Evolutionary conservation across 2,329 filamentous ascomycete species (phyloP), one percentile per base, ranked within the genome.

Genomic region (Claviceps pazoutovae): DNA sequence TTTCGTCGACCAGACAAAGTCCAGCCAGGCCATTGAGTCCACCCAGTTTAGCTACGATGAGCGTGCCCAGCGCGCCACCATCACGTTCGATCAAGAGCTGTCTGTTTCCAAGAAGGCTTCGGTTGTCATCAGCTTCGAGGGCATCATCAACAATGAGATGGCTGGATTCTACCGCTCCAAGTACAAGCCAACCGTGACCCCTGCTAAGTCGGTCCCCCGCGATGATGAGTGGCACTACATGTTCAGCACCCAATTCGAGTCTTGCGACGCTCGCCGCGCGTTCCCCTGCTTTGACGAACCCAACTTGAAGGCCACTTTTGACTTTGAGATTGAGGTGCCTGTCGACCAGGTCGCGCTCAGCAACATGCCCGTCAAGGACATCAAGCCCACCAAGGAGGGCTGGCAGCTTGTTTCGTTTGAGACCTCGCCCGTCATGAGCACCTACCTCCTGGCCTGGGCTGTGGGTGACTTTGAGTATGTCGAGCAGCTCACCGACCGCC

Each of bases 271-370:
- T 55, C 84, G 93, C 57, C 79, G 90, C 58, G 91, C 93, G 8
- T 96, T 98, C 71, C 93, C 93, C 47, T 98, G 93, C 72, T 97
- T 97, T 63, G 93, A 98, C 64, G 93, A 98, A 72, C 93, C 93
- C 43, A 95, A 95, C 62, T 78, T 97, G 57, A 98, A 98, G 72
- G 88, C 93, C 11, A 91, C 89, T 2, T 97, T 96, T 63, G 90
- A 96, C 67, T 86, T 98, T 54, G 79, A 89, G 62, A 85, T 98
- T 56, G 91, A 97, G 71, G 79, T 96, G 46, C 91, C 93, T 16
- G 83, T 85, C 46, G 88, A 91, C 58, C 85, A 93, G 68, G 83
- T 88, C 42, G 93, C 89, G 14, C 74, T 97, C 46, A 94, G 88
- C 72, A 97, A 97, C 71, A 97, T 96, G 91, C 89, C 88, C 3